Evolutionary conservation across 2,329 filamentous ascomycete species (phyloP).

Genomic region (Calonectria fujianensis): DNA sequence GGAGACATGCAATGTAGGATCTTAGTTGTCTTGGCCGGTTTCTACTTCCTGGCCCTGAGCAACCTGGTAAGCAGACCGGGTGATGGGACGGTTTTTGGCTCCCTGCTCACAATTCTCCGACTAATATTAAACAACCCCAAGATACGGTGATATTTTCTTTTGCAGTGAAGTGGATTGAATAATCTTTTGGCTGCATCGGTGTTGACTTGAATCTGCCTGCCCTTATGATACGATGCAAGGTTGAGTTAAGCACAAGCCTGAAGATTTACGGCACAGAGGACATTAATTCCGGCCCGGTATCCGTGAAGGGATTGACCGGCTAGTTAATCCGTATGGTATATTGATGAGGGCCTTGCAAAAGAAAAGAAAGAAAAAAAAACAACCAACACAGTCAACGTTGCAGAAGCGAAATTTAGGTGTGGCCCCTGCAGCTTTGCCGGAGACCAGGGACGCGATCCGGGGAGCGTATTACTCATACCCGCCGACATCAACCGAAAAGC

Average conservation of each 20-base stretch:
- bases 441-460: conserved; percentile 15
- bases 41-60: background rate
- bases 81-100: background rate
- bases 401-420: conserved; percentile 11
- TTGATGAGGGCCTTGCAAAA: background rate
- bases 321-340: background rate
- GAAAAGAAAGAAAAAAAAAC: background rate
- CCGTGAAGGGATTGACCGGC: background rate
- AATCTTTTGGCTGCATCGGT: background rate
- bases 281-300: background rate
- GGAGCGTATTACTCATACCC: background rate
- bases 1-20: conserved; percentile 20
- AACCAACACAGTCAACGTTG: background rate
- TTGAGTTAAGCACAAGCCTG: background rate
- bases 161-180: background rate
- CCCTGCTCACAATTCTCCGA: background rate
- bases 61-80: background rate
- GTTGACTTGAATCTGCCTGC: background rate
- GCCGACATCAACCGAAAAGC: conserved; percentile 4
- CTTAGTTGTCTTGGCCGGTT: conserved; percentile 4
- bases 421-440: conserved; percentile 8
- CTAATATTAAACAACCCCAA: background rate
- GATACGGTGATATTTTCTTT: background rate
- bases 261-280: background rate
- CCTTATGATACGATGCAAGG: no score